phyloP scores from a whole-genome alignment of 257 asterid genomes.

The Leonotis leonurus region DNA sequence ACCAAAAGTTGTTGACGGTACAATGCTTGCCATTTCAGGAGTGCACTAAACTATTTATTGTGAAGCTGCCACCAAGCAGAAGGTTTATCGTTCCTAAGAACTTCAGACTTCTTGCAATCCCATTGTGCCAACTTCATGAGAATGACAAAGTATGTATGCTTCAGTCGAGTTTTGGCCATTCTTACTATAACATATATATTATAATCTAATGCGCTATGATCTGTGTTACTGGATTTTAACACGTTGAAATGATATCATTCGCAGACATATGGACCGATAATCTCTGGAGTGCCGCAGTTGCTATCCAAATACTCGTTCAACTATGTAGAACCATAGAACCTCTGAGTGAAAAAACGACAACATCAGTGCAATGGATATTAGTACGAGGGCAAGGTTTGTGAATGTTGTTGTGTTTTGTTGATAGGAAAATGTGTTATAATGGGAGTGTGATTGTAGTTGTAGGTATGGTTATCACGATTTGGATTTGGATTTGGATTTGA shows the following conservation, averaged over 20 bases:
- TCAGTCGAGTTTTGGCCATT: background rate
- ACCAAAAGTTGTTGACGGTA: slow-evolving; percentile 4
- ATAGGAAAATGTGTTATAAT: background rate
- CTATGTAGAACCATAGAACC: slow-evolving; percentile 30
- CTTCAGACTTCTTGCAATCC: slow-evolving; percentile 69
- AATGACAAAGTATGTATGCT: slow-evolving; percentile 43
- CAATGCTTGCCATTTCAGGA: slow-evolving; percentile 43
- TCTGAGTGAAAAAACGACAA: background rate
- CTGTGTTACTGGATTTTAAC: background rate
- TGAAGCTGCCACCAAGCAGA: slow-evolving; percentile 70
- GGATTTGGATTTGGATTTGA: slow-evolving; percentile 2
- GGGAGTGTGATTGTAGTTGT: slow-evolving; percentile 11
- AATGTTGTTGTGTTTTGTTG: slow-evolving; percentile 3
- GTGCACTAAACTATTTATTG: slow-evolving; percentile 78
- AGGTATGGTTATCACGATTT: background rate
- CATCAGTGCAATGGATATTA: background rate
- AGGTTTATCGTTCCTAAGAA: slow-evolving; percentile 69
- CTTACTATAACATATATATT: background rate
- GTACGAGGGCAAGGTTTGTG: background rate
- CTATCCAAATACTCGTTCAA: slow-evolving; percentile 75
- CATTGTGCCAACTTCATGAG: slow-evolving; percentile 60
- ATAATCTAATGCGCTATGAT: background rate
- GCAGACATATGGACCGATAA: slow-evolving; percentile 65
- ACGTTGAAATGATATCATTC: slow-evolving; percentile 7
- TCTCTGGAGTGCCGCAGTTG: slow-evolving; percentile 73